These are phyloP conservation scores for Fusarium sp. DNA, from an alignment of 2,329 filamentous ascomycete genomes.

Conservation along the genomic window DNA sequence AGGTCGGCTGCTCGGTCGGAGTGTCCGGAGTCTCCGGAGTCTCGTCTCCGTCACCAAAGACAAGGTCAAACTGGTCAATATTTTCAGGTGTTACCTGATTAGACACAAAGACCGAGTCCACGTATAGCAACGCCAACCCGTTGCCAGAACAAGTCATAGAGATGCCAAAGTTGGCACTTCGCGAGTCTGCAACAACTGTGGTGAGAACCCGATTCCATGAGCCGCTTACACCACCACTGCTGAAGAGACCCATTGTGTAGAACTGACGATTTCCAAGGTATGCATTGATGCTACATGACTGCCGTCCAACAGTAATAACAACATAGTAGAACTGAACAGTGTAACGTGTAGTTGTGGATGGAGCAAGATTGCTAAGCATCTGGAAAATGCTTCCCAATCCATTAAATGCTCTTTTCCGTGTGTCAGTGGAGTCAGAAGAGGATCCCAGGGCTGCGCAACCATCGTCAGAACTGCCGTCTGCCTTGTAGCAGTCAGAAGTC, in stretches of 20 bases:
- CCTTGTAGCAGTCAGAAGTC: slow-evolving; percentile 6
- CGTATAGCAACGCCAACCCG: background rate
- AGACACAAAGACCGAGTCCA: slow-evolving; percentile 26
- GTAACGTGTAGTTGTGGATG: background rate
- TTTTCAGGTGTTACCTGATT: slow-evolving; percentile 25
- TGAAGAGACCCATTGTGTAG: background rate
- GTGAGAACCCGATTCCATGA: slow-evolving; percentile 13
- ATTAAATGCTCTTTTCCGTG: background rate
- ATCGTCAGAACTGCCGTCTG: slow-evolving; percentile 3
- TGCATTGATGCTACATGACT: background rate
- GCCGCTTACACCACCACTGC: background rate
- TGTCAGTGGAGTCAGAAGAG: background rate
- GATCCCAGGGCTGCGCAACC: slow-evolving; percentile 14
- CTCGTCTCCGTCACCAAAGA: background rate
- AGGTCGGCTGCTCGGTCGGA: background rate
- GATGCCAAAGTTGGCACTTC: slow-evolving; percentile 7
- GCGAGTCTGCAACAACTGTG: background rate
- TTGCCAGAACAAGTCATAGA: background rate
- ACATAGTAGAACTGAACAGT: slow-evolving; percentile 23
- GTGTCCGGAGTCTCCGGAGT: background rate
- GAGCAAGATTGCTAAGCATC: background rate
- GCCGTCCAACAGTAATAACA: background rate
- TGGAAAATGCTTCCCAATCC: slow-evolving; percentile 8
- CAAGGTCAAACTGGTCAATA: slow-evolving; percentile 12
- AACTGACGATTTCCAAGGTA: background rate